Evolutionary conservation across 2,329 filamentous ascomycete genomes (phyloP), one percentile per base, ranked within the genome.

Genomic region (Botrytis porri): DNA sequence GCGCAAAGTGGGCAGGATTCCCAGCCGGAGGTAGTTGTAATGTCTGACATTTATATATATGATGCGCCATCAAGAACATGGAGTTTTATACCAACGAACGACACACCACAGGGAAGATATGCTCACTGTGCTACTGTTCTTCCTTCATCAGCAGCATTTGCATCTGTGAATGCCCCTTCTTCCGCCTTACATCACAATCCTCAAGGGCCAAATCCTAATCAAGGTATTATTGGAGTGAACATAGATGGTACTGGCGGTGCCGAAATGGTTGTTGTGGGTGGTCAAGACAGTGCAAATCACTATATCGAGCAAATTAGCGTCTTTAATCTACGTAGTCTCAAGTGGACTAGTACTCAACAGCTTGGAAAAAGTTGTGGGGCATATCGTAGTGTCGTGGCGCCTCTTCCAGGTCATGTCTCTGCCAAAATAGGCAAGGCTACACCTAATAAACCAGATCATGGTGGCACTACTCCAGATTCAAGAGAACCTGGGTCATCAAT

Each of bases 281-380:
- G 96, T 0, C 96, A 99, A 82, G 96, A 99, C 80, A 96, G 93
- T 71, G 92, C 92, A n/a, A 99, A 99, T 81, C 95, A 97, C 81
- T 99, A 99, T 80, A 99, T 99, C 77, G 95, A 99, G 82, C 94
- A 99, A 82, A 97, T 99, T 76, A 98, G 94, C 81, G 94, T 99
- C 4, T 99, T 99, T 85, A 99, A 99, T 79, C 85, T 99, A 39
- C 89, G 96, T 66, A 98, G 94, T 81, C 84, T 98, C 74, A 97
- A 96, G 83, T 99, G 96, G 96, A 97, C 94, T 1, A 93, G 93
- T 29, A 98, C 94, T 2, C 93, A 93, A 76, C 86, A 91, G 1
- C 86, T 98, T 63, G 95, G 94, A 69, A 93, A 95, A 82, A 97
- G 94, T 79, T 99, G 96, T 81, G 96, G 96, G 75, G 96, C 96